Base-by-base conservation (phyloP, 768 basidiomycete genomes). In the Naganishia randhawae region DNA sequence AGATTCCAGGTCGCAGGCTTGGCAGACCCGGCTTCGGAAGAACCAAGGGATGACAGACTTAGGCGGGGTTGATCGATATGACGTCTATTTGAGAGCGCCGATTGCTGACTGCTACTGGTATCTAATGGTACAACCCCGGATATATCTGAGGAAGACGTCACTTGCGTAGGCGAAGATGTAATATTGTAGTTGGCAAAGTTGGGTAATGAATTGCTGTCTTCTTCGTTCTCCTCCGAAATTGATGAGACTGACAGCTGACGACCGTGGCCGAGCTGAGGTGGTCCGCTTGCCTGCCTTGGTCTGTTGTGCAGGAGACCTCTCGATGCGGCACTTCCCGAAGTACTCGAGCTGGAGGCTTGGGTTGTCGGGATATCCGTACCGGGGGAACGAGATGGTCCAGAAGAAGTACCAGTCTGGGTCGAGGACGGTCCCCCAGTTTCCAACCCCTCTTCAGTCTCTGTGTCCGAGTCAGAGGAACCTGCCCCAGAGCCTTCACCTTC, bases 1-100 rank as follows among this genome's bases (percentile, higher is more conserved):
- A 77, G 39, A 2, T 70, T 68, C 76, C 76, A 77, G n/a, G 67
- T 50, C 0, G 67, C 62, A 11, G 64, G 55, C 41, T 42, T 61
- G 71, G 52, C 64, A 50, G 67, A 63, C 57, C 27, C 63, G 66
- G 32, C 50, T 57, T 19, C 57, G 1, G 57, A 7, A 7, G 37
- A 5, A n/a, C 10, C 14, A 25, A 42, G 39, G 9, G 57, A 61
- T 29, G 71, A 66, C 14, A 72, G 57, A 57, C 53, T 63, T 17
- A 73, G 53, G 16, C 63, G 71, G 45, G 71, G 71, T 6, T 48
- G 57, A 14, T 66, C 71, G 10, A 57, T 39, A 16, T 72, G 67
- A 35, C 74, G 55, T n/a, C 71, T 66, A n/a, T 69, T 70, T 1
- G 68, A 54, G 6, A 71, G 37, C 10, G 74, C 57, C 17, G 57